phyloP scores from a whole-genome alignment of 225 moss, liverwort and hornwort genomes.

The Physcomitrellopsis africana region DNA sequence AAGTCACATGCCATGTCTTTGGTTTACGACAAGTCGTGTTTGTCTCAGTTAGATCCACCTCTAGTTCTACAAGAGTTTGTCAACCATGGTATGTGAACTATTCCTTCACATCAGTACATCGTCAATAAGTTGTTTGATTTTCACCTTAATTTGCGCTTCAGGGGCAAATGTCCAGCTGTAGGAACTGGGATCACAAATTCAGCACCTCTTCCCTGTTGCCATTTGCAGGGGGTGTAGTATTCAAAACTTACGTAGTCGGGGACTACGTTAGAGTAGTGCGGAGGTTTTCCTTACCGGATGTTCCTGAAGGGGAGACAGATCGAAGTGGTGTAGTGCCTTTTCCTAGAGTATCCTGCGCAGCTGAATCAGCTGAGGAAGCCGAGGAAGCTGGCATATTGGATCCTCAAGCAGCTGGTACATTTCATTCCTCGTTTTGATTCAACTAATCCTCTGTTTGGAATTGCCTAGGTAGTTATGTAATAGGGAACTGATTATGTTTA shows the following conservation, averaged over 20 bases:
- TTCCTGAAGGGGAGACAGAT: constrained; percentile 45
- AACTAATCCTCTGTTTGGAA: not conserved
- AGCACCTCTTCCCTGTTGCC: constrained; percentile 5
- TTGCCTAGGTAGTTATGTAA: not conserved
- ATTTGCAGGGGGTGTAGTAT: constrained; percentile 47
- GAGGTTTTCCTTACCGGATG: constrained; percentile 64
- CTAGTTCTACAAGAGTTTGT: constrained; percentile 65
- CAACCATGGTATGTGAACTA: constrained; percentile 46
- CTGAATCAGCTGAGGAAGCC: constrained; percentile 53
- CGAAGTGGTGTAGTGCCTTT: constrained; percentile 53
- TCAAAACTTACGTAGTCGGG: constrained; percentile 60
- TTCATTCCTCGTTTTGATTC: not conserved
- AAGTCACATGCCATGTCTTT: constrained; percentile 66
- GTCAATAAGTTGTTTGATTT: not conserved
- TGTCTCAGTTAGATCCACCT: constrained; percentile 52
- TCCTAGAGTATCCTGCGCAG: constrained; percentile 62
- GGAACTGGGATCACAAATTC: constrained; percentile 1
- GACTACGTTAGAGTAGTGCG: constrained; percentile 58
- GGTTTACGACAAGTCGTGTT: constrained; percentile 60
- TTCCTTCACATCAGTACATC: not conserved
- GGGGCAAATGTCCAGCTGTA: not conserved
- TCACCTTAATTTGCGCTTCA: not conserved
- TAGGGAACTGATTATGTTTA: not conserved
- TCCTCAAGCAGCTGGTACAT: constrained; percentile 57
- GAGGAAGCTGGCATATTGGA: constrained; percentile 39